Percentiles rank a stretch among this genome's conserved stretches.
Evolutionary conservation across 2,329 filamentous ascomycete species (phyloP).

Genomic region (Xenosphaeropsis pyriputrescens): DNA sequence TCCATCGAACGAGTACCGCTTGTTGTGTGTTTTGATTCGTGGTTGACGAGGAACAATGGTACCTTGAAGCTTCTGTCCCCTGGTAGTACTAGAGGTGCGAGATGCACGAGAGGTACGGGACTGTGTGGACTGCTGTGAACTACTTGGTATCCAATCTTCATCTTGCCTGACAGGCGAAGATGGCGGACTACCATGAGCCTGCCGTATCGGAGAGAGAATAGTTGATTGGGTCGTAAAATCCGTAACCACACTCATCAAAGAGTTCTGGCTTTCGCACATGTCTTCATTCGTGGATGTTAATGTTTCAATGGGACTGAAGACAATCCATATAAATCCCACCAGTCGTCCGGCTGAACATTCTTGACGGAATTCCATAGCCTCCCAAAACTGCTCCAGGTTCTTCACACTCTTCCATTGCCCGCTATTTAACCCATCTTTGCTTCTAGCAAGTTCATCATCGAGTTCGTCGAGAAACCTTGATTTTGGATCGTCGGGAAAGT

Average conservation of each 20-base stretch:
- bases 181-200: background rate
- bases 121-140: background rate
- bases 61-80: slow-evolving; percentile 35
- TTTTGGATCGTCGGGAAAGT: slow-evolving; percentile 92
- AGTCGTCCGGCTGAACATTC: slow-evolving; percentile 87
- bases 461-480: slow-evolving; percentile 77
- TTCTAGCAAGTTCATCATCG: slow-evolving; percentile 61
- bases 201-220: background rate
- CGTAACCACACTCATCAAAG: background rate
- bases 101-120: background rate
- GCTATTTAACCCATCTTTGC: slow-evolving; percentile 21
- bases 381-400: slow-evolving; percentile 89
- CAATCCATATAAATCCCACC: slow-evolving; percentile 90
- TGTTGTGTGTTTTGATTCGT: slow-evolving; percentile 43
- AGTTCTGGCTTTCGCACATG: slow-evolving; percentile 2
- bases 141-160: slow-evolving; percentile 1
- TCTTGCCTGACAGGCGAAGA: background rate
- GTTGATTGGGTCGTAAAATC: background rate
- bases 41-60: slow-evolving; percentile 49
- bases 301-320: slow-evolving; percentile 35
- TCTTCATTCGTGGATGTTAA: slow-evolving; percentile 3
- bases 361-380: slow-evolving; percentile 93
- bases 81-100: background rate
- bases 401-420: slow-evolving; percentile 74
- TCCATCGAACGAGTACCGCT: slow-evolving; percentile 31